Base-by-base conservation (phyloP, 2,329 filamentous ascomycete genomes). In the Apiospora arundinis region DNA sequence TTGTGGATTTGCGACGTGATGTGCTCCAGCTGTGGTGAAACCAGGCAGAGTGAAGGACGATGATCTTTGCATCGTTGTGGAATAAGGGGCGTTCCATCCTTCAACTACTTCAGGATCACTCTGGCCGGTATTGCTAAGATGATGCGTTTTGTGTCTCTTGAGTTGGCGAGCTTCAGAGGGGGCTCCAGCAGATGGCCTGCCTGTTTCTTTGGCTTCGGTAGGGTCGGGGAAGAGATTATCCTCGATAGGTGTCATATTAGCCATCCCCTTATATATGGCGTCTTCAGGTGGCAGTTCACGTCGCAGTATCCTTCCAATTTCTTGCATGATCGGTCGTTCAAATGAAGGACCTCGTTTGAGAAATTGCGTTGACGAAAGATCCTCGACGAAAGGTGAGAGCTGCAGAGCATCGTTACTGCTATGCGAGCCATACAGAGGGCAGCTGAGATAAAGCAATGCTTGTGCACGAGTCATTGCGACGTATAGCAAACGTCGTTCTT, bases 401-500 rank as follows among this genome's bases (percentile, higher is more conserved):
- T 87, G 89, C 0, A 91, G 90, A 71, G 90, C 85, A 74, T 91
- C 87, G 67, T 84, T 82, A 70, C 82, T 81, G 32, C 87, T 83
- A 70, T 89, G 87, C 9, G 91, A 90, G 72, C 90, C 91, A 75
- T 90, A 91, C 48, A 91, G 81, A 0, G 95, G 94, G 74, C 90
- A 93, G 80, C 94, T 97, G 70, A 98, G 85, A 76, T 97, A 97
- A 1, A 99, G 84, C 42, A 98, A 82, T 0, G 90, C 92, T 79
- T 98, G 92, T 8, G 96, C 95, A 79, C 95, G 88, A 3, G 95
- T 99, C 95, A 99, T 98, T 40, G 95, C 95, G 18, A 99, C 96
- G 77, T 98, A 99, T 0, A 99, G 85, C 65, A 99, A 83, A 40
- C 95, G 88, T 72, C 96, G 88, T 80, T 99, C 95, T 81, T 99